These are phyloP conservation scores for Earliella scabrosa DNA, from an alignment of 1,284 basidiomycete species.

Conservation along the genomic window DNA sequence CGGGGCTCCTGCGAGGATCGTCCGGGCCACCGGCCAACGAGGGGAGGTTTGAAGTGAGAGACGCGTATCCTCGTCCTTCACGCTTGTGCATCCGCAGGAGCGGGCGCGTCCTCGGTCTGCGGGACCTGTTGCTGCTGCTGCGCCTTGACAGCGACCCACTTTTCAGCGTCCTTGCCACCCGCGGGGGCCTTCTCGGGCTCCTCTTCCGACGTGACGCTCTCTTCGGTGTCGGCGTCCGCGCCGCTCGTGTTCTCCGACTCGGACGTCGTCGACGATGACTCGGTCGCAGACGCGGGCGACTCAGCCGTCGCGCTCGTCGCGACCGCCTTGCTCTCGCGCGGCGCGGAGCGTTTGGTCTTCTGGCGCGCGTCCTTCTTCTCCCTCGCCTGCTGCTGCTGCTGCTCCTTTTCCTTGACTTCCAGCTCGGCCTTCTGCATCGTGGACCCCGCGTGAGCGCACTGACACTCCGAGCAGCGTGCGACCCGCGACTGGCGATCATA, in stretches of 20 bases:
- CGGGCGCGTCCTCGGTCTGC: neutral
- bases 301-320: constrained; percentile 10
- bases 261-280: constrained; percentile 46
- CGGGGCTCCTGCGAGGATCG: neutral
- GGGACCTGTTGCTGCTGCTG: constrained; percentile 24
- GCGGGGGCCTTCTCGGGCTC: constrained; percentile 48
- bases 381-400: neutral
- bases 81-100: neutral
- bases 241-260: constrained; percentile 64
- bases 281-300: neutral
- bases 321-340: constrained; percentile 40
- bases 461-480: neutral
- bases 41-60: neutral
- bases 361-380: constrained; percentile 54
- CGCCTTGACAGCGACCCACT: constrained; percentile 71
- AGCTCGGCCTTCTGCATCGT: constrained; percentile 40
- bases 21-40: neutral
- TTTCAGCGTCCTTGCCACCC: constrained; percentile 54
- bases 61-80: neutral
- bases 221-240: constrained; percentile 72
- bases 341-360: constrained; percentile 55
- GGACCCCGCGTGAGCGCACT: constrained; percentile 8
- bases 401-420: constrained; percentile 5
- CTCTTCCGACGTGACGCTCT: constrained; percentile 75
- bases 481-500: constrained; percentile 29